Base-by-base conservation (phyloP, 1,284 basidiomycete species). In the Fereydounia khargensis region DNA sequence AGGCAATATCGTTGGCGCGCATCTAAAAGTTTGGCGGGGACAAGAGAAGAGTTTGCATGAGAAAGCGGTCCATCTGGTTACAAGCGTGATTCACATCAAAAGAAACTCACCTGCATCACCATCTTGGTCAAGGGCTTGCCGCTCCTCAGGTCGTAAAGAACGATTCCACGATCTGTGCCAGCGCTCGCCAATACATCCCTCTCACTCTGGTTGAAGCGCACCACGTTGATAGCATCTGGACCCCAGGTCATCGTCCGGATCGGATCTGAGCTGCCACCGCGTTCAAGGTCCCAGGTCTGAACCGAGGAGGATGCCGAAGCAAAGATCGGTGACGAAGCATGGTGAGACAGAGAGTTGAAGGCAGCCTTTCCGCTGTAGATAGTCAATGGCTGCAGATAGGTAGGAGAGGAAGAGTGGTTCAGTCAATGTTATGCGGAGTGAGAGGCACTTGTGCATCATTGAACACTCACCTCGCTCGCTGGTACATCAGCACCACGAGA, bases 201-300 rank as follows among this genome's bases (percentile, higher is more conserved):
- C 79, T 98, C 95, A 55, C 87, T 88, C 66, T 88, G 84, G 76
- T 97, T 97, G 81, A 97, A 99, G 35, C 86, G 84, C 35, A 98
- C 86, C 23, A 85, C 82, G 16, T 86, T 86, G 47, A 96, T 85
- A 1, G 86, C 92, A 80, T 94, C 94, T 23, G 84, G 84, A 20
- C 71, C 71, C 73, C 72, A 74, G 2, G 54, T 47, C 61, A 75
- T 69, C 17, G 59, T 62, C 13, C 64, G 48, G 16, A 75, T 45
- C 8, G 69, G 52, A 27, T 68, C 88, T 84, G 57, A 95, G 79
- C 63, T 89, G 85, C 39, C 88, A 24, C 65, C 69, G 10, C 73
- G 89, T 35, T 87, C 91, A 77, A 97, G 88, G 70, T 99, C 95
- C 95, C 95, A 99, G 63, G 97, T 82, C 76, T 98, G 94, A 10